Conservation (phyloP, 176 grass and related monocot species). For the Triticum monococcum region DNA sequence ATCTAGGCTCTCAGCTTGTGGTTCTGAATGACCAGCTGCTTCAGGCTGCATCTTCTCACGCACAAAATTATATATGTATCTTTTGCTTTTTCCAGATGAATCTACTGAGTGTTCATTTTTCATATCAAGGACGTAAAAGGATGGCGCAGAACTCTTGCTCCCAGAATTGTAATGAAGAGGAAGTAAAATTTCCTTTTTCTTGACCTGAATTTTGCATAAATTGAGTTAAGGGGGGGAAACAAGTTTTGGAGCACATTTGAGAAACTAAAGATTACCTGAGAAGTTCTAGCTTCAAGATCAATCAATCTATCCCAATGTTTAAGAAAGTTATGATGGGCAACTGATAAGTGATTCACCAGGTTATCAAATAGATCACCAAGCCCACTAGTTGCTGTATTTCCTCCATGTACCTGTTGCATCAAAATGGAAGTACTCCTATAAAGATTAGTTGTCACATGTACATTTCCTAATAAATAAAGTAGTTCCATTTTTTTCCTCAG, state of each 20-base stretch:
- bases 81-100: constrained; percentile 65
- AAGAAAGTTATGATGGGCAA: constrained; percentile 69
- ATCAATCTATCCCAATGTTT: constrained; percentile 88
- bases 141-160: constrained; percentile 29
- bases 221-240: constrained; percentile 1
- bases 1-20: constrained; percentile 53
- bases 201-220: constrained; percentile 60
- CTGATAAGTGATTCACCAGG: constrained; percentile 80
- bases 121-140: constrained; percentile 58
- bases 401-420: constrained; percentile 74
- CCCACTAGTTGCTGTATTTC: constrained; percentile 68
- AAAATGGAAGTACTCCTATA: background rate
- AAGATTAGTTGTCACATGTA: constrained; percentile 6
- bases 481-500: background rate
- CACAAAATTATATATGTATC: constrained; percentile 83
- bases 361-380: constrained; percentile 77
- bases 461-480: background rate
- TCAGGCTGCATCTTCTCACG: constrained; percentile 46
- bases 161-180: constrained; percentile 33
- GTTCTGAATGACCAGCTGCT: constrained; percentile 21
- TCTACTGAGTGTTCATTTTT: constrained; percentile 55
- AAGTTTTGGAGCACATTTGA: background rate
- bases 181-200: constrained; percentile 63
- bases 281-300: constrained; percentile 84
- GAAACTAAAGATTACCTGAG: constrained; percentile 66